Evolutionary conservation across 768 basidiomycete species (phyloP).

Genomic region (Rhodocollybia butyracea): DNA sequence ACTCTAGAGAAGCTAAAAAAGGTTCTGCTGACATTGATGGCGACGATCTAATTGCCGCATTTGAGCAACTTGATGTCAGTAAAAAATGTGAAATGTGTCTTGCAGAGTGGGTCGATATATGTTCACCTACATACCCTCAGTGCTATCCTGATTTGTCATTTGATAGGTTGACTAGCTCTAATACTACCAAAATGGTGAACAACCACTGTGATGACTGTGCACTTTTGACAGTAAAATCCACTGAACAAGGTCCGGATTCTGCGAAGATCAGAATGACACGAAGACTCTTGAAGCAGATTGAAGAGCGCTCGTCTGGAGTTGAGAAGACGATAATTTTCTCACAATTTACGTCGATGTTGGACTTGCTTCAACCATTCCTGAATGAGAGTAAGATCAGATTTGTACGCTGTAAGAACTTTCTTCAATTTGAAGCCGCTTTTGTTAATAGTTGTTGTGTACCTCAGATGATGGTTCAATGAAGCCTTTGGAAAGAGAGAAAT

Average conservation of each 20-base stretch:
- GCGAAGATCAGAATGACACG: constrained; percentile 87
- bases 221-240: constrained; percentile 46
- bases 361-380: constrained; percentile 85
- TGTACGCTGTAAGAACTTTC: constrained; percentile 75
- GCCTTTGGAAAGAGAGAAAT: constrained; percentile 69
- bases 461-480: constrained; percentile 89
- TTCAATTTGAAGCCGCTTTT: not conserved
- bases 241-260: constrained; percentile 62
- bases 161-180: constrained; percentile 34
- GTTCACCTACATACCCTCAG: not conserved
- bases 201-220: constrained; percentile 61
- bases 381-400: constrained; percentile 61
- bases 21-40: constrained; percentile 34
- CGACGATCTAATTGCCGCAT: constrained; percentile 62
- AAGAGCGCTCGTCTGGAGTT: constrained; percentile 40
- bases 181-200: constrained; percentile 37
- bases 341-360: constrained; percentile 86
- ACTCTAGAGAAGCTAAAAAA: constrained; percentile 53
- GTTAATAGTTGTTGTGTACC: constrained; percentile 1
- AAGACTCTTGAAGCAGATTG: constrained; percentile 64
- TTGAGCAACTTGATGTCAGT: constrained; percentile 66
- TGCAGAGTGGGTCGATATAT: constrained; percentile 46
- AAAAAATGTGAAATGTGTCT: constrained; percentile 82
- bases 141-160: constrained; percentile 3
- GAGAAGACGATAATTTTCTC: constrained; percentile 98